A percentile compares a stretch with the other conserved stretches of the same genome.
These are phyloP conservation scores for Osmozyma mogii DNA, from an alignment of 805 yeast genomes.

Conservation along the genomic window DNA sequence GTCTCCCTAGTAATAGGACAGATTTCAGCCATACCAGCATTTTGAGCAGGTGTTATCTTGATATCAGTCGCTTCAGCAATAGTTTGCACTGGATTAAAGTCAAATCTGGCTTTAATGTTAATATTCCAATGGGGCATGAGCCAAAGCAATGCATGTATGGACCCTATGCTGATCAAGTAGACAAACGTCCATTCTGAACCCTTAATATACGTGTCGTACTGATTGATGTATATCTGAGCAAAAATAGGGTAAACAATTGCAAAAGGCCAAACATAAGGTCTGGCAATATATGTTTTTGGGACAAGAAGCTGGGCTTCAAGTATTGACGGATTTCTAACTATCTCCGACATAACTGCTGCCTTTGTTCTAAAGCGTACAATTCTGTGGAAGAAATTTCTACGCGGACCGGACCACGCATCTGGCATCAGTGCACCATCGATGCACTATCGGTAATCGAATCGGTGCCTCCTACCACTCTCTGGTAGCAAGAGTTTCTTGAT, in stretches of 20 bases:
- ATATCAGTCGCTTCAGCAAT: constrained; percentile 64
- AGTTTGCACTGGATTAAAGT: constrained; percentile 46
- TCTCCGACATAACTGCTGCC: constrained; percentile 24
- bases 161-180: constrained; percentile 62
- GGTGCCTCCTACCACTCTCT: too few species aligned
- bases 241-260: constrained; percentile 69
- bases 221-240: constrained; percentile 50
- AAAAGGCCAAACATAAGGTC: constrained; percentile 83
- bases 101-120: constrained; percentile 58
- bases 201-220: constrained; percentile 74
- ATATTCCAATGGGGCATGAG: constrained; percentile 94
- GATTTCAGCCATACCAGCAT: constrained; percentile 80
- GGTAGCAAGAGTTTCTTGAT: too few species aligned
- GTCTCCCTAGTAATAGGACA: constrained; percentile 50
- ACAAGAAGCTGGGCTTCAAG: constrained; percentile 66
- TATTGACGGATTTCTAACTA: constrained; percentile 69
- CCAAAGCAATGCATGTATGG: constrained; percentile 70
- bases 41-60: constrained; percentile 72
- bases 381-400: too few species aligned
- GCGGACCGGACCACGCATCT: too few species aligned
- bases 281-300: constrained; percentile 49
- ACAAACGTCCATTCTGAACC: constrained; percentile 97
- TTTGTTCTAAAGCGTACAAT: too few species aligned
- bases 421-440: too few species aligned
- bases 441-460: too few species aligned